Evolutionary conservation across 768 basidiomycete genomes (phyloP).

Genomic region (Trametes villosa): DNA sequence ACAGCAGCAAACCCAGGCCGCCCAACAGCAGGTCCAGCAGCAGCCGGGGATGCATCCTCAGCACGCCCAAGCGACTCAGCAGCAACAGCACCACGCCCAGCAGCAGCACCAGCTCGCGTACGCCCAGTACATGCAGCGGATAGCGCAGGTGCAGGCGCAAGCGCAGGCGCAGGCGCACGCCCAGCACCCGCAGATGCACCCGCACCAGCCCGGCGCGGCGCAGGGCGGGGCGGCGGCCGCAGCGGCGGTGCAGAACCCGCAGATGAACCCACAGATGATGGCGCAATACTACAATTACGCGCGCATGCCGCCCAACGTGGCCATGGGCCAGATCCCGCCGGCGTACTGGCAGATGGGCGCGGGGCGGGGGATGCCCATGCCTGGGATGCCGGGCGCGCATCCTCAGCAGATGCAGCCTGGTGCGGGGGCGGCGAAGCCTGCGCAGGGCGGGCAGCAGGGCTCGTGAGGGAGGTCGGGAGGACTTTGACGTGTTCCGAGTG

Average conservation of each 20-base stretch:
- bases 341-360: slow-evolving; percentile 25
- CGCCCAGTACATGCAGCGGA: slow-evolving; percentile 17
- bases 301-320: slow-evolving; percentile 26
- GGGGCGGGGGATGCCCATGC: slow-evolving; percentile 27
- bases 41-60: too few species aligned
- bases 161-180: slow-evolving; percentile 9
- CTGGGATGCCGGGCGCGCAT: slow-evolving; percentile 23
- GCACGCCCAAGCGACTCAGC: slow-evolving; percentile 29
- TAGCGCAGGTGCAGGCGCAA: background rate
- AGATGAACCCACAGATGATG: slow-evolving; percentile 28
- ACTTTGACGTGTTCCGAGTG: background rate
- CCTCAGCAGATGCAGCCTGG: slow-evolving; percentile 30
- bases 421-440: slow-evolving; percentile 24
- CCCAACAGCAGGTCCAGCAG: slow-evolving; percentile 18
- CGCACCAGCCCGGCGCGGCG: slow-evolving; percentile 17
- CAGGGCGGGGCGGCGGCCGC: slow-evolving; percentile 19
- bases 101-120: slow-evolving; percentile 22
- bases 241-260: slow-evolving; percentile 29
- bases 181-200: slow-evolving; percentile 25
- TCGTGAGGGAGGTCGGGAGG: slow-evolving; percentile 12
- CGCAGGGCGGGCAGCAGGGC: slow-evolving; percentile 33
- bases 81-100: slow-evolving; percentile 13
- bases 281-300: slow-evolving; percentile 27
- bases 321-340: slow-evolving; percentile 16
- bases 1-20: slow-evolving; percentile 22